Evolutionary conservation across 805 yeast species (phyloP).

Genomic region (Yarrowia hollandica): DNA sequence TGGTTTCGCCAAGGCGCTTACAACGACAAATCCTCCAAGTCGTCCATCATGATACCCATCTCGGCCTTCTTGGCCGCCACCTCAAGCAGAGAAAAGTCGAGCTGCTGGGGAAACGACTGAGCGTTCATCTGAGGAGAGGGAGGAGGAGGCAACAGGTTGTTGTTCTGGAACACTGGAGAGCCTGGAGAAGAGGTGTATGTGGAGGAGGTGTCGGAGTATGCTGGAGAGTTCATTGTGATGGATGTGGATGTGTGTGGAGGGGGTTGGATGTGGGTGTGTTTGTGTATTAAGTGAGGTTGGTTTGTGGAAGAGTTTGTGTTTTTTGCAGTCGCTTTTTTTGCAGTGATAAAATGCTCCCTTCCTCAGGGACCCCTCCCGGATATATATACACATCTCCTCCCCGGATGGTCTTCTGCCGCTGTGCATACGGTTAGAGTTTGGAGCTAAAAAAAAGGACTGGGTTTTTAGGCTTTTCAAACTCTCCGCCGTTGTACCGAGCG

Average conservation of each 20-base stretch:
- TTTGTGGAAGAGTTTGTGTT: background rate
- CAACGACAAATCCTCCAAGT: slow-evolving; percentile 32
- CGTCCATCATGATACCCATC: slow-evolving; percentile 38
- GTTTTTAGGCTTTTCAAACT: background rate
- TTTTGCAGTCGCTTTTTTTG: no score
- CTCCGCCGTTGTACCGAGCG: slow-evolving; percentile 24
- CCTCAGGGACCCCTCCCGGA: background rate
- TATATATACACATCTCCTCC: background rate
- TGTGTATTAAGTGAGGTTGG: background rate
- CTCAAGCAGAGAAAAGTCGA: slow-evolving; percentile 37
- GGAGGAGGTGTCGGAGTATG: slow-evolving; percentile 7
- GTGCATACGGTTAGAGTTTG: slow-evolving; percentile 5
- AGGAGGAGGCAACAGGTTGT: slow-evolving; percentile 22
- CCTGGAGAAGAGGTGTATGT: background rate
- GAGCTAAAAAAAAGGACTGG: no score
- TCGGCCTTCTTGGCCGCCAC: slow-evolving; percentile 43
- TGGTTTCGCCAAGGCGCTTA: background rate
- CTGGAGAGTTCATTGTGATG: slow-evolving; percentile 25
- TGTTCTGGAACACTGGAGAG: slow-evolving; percentile 7
- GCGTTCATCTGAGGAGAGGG: slow-evolving; percentile 24
- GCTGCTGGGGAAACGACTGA: slow-evolving; percentile 19
- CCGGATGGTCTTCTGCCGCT: slow-evolving; percentile 29
- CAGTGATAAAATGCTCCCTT: no score
- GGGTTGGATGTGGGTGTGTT: background rate
- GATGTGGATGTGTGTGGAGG: background rate